Evolutionary conservation across 1,284 basidiomycete genomes (phyloP).

Genomic region (Fereydounia khargensis): DNA sequence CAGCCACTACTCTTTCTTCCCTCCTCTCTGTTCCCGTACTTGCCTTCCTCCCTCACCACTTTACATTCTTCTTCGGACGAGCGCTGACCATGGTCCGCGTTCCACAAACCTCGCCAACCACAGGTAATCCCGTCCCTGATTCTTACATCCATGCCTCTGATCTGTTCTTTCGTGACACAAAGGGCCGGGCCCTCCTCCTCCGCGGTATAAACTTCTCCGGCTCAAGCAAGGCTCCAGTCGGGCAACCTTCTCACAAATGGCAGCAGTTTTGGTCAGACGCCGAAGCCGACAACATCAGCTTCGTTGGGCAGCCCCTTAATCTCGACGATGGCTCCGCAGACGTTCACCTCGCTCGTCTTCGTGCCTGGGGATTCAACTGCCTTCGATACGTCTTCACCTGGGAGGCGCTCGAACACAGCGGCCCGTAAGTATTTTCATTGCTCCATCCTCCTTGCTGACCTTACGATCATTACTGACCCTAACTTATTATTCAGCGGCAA

Average conservation of each 20-base stretch:
- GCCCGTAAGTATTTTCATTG: too few relatives aligned
- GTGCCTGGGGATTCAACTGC: slow-evolving; percentile 91
- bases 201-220: slow-evolving; percentile 92
- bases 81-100: slow-evolving; percentile 7
- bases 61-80: neutral
- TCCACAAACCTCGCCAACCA: slow-evolving; percentile 14
- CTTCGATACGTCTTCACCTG: slow-evolving; percentile 89
- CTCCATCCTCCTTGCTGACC: slow-evolving; percentile 63
- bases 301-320: slow-evolving; percentile 74
- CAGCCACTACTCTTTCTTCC: too few relatives aligned
- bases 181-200: slow-evolving; percentile 78
- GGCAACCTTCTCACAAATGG: slow-evolving; percentile 65
- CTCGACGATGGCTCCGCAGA: slow-evolving; percentile 77
- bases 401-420: slow-evolving; percentile 89
- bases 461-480: neutral
- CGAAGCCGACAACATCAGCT: slow-evolving; percentile 71
- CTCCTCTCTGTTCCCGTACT: neutral
- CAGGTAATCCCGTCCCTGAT: slow-evolving; percentile 23
- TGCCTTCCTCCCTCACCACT: neutral
- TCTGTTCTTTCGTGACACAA: slow-evolving; percentile 74
- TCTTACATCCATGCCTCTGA: slow-evolving; percentile 44
- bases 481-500: too few relatives aligned
- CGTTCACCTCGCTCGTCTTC: slow-evolving; percentile 78
- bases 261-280: slow-evolving; percentile 87
- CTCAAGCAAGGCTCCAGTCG: slow-evolving; percentile 76